phyloP scores from a whole-genome alignment of 768 basidiomycete species.

The Suillus discolor region DNA sequence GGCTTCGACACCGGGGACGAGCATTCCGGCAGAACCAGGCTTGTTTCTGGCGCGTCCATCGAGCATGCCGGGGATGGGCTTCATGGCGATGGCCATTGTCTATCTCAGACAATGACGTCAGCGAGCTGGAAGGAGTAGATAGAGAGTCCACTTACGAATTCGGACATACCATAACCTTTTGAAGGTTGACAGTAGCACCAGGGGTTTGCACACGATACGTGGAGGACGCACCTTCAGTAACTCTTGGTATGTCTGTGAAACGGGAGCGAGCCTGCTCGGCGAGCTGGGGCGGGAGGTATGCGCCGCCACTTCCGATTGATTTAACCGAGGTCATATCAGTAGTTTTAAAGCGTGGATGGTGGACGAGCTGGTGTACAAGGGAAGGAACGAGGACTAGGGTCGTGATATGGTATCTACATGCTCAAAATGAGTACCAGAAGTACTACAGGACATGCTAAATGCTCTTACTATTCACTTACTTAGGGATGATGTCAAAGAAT shows the following conservation, averaged over 20 bases:
- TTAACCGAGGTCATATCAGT: constrained; percentile 51
- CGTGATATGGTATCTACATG: constrained; percentile 51
- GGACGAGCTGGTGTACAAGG: constrained; percentile 56
- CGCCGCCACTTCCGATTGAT: constrained; percentile 49
- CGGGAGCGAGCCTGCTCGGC: constrained; percentile 36
- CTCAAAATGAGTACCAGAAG: not conserved
- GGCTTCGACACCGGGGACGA: constrained; percentile 60
- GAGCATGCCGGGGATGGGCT: constrained; percentile 43
- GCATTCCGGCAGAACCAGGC: constrained; percentile 49
- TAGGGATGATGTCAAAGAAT: constrained; percentile 51
- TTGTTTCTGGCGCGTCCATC: constrained; percentile 38
- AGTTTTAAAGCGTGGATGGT: constrained; percentile 43
- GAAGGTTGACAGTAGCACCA: not conserved
- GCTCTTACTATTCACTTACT: constrained; percentile 37
- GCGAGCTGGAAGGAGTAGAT: not conserved
- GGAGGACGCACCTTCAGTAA: constrained; percentile 44
- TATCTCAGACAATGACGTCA: constrained; percentile 21
- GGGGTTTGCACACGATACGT: not conserved
- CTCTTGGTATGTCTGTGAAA: constrained; percentile 28
- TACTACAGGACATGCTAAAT: not conserved
- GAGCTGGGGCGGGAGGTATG: constrained; percentile 59
- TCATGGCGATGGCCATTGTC: constrained; percentile 52
- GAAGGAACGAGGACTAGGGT: constrained; percentile 54
- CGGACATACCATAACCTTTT: constrained; percentile 65
- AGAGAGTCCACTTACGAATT: constrained; percentile 44